Conservation (phyloP, 495 filamentous ascomycete species). For the Xylaria curta region DNA sequence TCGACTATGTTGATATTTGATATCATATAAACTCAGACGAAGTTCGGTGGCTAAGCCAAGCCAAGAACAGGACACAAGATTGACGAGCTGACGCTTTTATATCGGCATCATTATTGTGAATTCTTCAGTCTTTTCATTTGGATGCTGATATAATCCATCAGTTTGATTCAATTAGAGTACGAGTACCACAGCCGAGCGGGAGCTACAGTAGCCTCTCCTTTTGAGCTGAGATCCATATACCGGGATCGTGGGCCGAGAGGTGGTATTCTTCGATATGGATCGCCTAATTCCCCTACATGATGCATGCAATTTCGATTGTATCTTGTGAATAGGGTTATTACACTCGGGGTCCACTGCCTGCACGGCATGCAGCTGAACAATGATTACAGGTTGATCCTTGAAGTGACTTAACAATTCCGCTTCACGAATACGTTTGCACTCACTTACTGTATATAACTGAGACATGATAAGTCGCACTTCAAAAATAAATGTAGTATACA, state of each 20-base stretch:
- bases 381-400: neutral
- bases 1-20: neutral
- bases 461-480: neutral
- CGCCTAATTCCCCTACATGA: neutral
- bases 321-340: slow-evolving; percentile 4
- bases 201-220: neutral
- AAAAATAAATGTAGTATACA: neutral
- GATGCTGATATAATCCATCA: neutral
- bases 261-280: neutral
- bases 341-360: neutral
- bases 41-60: neutral
- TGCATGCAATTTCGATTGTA: slow-evolving; percentile 7
- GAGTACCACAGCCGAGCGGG: neutral
- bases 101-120: neutral
- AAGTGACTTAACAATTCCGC: neutral
- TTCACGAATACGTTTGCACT: neutral
- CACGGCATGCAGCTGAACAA: slow-evolving; percentile 10
- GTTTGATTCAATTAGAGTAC: neutral
- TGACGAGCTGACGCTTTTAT: neutral
- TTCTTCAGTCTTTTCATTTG: neutral
- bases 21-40: neutral
- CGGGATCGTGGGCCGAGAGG: slow-evolving; percentile 3
- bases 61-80: neutral
- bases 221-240: neutral
- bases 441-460: neutral